Conservation (phyloP, 2,329 filamentous ascomycete species). For the Blastomyces emzantsi region DNA sequence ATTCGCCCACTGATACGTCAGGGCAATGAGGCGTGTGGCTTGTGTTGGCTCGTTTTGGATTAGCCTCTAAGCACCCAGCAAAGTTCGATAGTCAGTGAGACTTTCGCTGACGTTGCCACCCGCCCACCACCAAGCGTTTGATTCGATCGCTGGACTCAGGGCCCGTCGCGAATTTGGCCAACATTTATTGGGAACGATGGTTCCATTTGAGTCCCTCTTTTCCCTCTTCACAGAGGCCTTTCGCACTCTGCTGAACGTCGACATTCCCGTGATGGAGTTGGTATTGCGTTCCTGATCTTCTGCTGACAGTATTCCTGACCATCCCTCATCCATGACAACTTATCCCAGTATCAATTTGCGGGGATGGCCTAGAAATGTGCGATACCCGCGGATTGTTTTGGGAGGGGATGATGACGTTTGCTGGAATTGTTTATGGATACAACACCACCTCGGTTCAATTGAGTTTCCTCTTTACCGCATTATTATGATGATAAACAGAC, state of each 20-base stretch:
- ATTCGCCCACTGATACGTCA: neutral
- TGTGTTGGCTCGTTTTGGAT: neutral
- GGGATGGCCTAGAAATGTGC: too few species aligned
- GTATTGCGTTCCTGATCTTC: neutral
- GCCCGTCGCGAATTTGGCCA: neutral
- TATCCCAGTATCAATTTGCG: neutral
- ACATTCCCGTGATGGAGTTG: neutral
- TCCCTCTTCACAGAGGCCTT: neutral
- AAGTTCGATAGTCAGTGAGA: neutral
- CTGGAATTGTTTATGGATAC: neutral
- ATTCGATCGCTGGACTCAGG: neutral
- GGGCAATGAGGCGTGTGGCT: neutral
- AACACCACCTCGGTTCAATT: neutral
- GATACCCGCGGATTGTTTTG: neutral
- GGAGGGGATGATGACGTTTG: neutral
- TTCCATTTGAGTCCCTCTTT: too few species aligned
- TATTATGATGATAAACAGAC: neutral
- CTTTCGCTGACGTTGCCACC: neutral
- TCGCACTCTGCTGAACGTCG: neutral
- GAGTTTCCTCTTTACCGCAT: neutral
- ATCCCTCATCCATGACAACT: neutral
- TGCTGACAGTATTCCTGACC: neutral
- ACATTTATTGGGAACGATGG: neutral
- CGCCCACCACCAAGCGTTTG: neutral
- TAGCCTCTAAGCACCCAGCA: neutral